Conservation (phyloP, 345 rosid genomes). For the Firmiana major region DNA sequence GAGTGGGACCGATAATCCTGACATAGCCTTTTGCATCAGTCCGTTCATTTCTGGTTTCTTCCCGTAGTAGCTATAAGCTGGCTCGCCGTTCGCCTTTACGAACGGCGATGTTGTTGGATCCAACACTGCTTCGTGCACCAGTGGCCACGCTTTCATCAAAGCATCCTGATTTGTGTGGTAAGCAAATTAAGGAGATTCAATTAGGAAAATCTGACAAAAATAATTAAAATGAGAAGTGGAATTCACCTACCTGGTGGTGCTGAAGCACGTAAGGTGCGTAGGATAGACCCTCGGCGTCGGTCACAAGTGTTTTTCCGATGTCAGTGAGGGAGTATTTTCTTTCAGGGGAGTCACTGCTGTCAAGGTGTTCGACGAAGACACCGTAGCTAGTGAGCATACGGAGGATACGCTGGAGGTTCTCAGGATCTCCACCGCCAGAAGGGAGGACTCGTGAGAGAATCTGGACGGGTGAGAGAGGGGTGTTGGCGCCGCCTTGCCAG, state of each 20-base stretch:
- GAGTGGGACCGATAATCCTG: conserved; percentile 89
- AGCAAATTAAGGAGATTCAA: neutral
- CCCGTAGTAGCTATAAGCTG: conserved; percentile 69
- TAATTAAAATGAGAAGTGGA: neutral
- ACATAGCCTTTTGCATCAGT: conserved; percentile 86
- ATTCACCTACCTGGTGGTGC: conserved; percentile 65
- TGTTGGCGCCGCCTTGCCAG: conserved; percentile 74
- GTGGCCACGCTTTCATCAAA: conserved; percentile 72
- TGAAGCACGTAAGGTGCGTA: conserved; percentile 81
- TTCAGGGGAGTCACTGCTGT: conserved; percentile 11
- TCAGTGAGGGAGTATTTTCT: conserved; percentile 70
- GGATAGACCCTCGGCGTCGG: conserved; percentile 68
- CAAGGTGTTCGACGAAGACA: conserved; percentile 66
- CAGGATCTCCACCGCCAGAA: conserved; percentile 44
- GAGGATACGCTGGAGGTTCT: conserved; percentile 79
- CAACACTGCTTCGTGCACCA: conserved; percentile 70
- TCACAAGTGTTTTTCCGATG: conserved; percentile 71
- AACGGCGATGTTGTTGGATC: conserved; percentile 71
- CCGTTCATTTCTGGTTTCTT: conserved; percentile 76
- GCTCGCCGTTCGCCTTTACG: conserved; percentile 63
- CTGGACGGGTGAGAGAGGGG: conserved; percentile 71
- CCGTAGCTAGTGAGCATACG: conserved; percentile 79
- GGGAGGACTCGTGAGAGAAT: conserved; percentile 51
- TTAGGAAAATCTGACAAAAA: neutral
- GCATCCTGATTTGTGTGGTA: conserved; percentile 40